Conservation (phyloP, 768 basidiomycete genomes). For the Lentinula guzmanii region DNA sequence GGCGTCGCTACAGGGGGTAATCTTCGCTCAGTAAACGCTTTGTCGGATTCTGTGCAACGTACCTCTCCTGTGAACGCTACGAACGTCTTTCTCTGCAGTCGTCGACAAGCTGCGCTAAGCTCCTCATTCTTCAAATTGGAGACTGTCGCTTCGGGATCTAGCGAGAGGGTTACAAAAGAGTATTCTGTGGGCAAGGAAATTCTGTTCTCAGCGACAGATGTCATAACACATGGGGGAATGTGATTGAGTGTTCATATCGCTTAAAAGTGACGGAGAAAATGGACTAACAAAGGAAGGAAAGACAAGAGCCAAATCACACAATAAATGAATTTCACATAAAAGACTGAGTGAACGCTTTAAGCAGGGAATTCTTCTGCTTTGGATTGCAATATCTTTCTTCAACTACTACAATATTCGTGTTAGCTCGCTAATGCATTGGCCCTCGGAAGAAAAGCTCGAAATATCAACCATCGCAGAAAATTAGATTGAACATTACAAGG, state of each 20-base stretch:
- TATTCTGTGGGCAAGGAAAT: slow-evolving; percentile 2
- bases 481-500: neutral
- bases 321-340: no score
- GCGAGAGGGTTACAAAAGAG: slow-evolving; percentile 1
- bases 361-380: no score
- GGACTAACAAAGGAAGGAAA: slow-evolving; percentile 1
- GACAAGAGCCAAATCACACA: slow-evolving; percentile 21
- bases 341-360: no score
- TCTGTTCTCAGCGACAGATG: neutral
- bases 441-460: no score
- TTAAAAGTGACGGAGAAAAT: neutral
- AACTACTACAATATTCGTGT: no score
- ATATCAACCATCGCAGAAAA: neutral
- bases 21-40: neutral
- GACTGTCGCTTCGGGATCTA: slow-evolving; percentile 7
- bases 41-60: neutral
- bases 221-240: neutral
- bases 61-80: slow-evolving; percentile 3
- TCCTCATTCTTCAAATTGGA: neutral
- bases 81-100: slow-evolving; percentile 5
- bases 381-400: no score
- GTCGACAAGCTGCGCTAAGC: slow-evolving; percentile 1
- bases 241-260: no score
- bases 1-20: neutral
- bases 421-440: no score